Percentiles rank a stretch among this genome's conserved stretches.
phyloP scores from a whole-genome alignment of 1,284 basidiomycete genomes.

The Peniophora sp. region DNA sequence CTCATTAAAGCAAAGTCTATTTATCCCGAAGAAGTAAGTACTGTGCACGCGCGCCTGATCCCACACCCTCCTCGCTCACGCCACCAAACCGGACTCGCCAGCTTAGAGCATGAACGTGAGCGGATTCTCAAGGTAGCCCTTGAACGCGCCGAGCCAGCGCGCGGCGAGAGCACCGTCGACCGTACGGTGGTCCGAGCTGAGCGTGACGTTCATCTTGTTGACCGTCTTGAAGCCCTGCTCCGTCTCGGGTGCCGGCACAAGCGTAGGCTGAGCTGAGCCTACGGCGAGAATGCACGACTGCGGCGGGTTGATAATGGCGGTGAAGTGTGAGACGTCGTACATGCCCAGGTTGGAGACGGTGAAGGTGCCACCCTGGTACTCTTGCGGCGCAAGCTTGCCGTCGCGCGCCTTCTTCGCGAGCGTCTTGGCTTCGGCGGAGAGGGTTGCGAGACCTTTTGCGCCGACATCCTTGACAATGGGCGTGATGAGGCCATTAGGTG shows the following conservation, averaged over 20 bases:
- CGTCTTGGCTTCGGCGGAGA: constrained; percentile 88
- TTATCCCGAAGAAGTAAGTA: not conserved
- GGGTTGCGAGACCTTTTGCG: constrained; percentile 84
- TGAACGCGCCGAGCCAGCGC: constrained; percentile 89
- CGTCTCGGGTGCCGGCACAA: constrained; percentile 84
- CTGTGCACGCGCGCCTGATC: no score
- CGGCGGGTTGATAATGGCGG: constrained; percentile 98
- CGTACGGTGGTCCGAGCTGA: constrained; percentile 92
- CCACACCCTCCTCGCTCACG: not conserved
- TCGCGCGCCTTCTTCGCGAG: constrained; percentile 94
- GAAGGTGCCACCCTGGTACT: constrained; percentile 99
- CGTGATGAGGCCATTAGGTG: constrained; percentile 93
- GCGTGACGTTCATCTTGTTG: constrained; percentile 93
- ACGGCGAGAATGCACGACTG: constrained; percentile 98
- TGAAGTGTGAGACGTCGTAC: constrained; percentile 94
- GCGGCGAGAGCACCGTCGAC: constrained; percentile 93
- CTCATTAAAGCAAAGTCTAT: not conserved
- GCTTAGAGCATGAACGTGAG: constrained; percentile 83
- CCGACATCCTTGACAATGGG: constrained; percentile 95
- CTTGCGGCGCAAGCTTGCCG: constrained; percentile 90
- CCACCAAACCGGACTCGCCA: not conserved
- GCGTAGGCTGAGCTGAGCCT: constrained; percentile 78
- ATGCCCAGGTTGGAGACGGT: constrained; percentile 99
- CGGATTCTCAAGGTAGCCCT: constrained; percentile 96
- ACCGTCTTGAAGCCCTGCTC: constrained; percentile 91